Evolutionary conservation across 495 filamentous ascomycete species (phyloP), one percentile per base, ranked within the genome.

Genomic region (Talaromyces stipitatus): DNA sequence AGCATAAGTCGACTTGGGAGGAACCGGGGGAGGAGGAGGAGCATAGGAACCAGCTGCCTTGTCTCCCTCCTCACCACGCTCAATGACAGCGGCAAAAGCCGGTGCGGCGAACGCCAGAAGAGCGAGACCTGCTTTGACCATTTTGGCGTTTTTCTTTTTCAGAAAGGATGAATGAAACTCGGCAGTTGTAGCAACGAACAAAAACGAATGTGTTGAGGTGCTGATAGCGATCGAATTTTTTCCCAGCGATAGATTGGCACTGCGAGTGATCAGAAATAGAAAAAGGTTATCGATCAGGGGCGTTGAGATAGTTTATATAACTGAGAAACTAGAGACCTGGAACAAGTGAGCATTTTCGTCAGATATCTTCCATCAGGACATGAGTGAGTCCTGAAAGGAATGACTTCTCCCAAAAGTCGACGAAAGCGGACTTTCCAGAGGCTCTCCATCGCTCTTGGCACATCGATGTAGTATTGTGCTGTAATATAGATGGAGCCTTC

Each of bases 61-160:
- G n/a, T 27, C 54, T 7, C 38, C 29, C 20, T 38, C 51, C 56
- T 63, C 67, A 56, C 63, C 67, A 47, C 58, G 61, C 55, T 72
- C 63, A 50, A 71, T 68, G 33, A 77, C 66, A 64, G 70, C 71
- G 55, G 71, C 74, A 30, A 77, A 63, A 32, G 71, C 71, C 30
- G 72, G 72, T 63, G 63, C 66, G 56, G 71, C 66, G 62, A 77
- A 64, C 45, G 69, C 71, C 65, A 77, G 58, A 54, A 77, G 58
- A 59, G 74, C 68, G 64, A 73, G 33, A 60, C 66, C 65, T 63
- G 55, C 61, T 55, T 71, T 69, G 55, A 75, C 65, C 74, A 77
- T 77, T 62, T 72, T 59, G 71, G 65, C 36, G 26, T 18, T 20
- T 30, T 14, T 9, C 24, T 12, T 55, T 16, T 26, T 24, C 22